phyloP scores from a whole-genome alignment of 495 filamentous ascomycete genomes.

The Daldinia grandis region DNA sequence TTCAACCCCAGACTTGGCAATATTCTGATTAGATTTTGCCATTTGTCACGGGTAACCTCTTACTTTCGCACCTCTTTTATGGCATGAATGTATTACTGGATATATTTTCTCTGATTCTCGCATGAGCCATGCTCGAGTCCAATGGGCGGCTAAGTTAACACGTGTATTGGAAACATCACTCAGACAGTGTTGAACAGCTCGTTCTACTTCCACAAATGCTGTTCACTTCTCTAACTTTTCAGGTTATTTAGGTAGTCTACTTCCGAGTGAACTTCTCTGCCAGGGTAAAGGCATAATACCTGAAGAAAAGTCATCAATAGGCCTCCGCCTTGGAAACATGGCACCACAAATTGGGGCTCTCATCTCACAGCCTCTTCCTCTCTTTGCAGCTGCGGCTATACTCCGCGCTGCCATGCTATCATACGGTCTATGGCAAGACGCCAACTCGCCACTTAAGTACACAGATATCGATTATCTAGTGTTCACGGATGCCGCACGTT shows the following conservation, averaged over 20 bases:
- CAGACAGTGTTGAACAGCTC: slow-evolving; percentile 2
- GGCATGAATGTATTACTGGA: background rate
- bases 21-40: background rate
- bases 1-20: background rate
- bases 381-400: slow-evolving; percentile 73
- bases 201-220: slow-evolving; percentile 7
- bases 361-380: slow-evolving; percentile 53
- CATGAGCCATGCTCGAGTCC: background rate
- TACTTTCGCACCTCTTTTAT: background rate
- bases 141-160: background rate
- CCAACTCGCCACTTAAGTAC: slow-evolving; percentile 89
- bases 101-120: background rate
- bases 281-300: background rate
- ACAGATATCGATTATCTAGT: slow-evolving; percentile 99
- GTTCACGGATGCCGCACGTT: slow-evolving; percentile 95
- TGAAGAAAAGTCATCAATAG: too few relatives aligned
- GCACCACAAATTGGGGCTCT: slow-evolving; percentile 40
- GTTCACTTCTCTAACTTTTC: slow-evolving; percentile 1
- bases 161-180: background rate
- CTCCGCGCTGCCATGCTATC: slow-evolving; percentile 76
- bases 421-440: slow-evolving; percentile 92
- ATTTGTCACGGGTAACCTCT: background rate
- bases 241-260: background rate
- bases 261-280: background rate
- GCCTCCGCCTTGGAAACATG: slow-evolving; percentile 8